Evolutionary conservation across 1,284 basidiomycete species (phyloP), one percentile per base, ranked within the genome.

Genomic region (Kwoniella shivajii): DNA sequence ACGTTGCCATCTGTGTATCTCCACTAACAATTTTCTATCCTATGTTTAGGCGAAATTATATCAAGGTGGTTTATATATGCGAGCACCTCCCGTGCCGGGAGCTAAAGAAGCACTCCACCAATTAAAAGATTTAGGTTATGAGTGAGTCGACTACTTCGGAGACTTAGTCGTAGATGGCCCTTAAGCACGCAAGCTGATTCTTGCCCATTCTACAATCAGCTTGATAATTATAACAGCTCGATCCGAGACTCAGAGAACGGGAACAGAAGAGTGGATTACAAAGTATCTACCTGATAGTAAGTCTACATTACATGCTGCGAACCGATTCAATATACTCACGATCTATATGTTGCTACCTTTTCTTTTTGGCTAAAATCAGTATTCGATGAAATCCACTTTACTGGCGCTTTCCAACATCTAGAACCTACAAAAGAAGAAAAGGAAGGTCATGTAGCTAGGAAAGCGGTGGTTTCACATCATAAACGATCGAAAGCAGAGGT

Each of bases 201-300:
- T n/a, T n/a, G n/a, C n/a, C n/a, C n/a, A 27, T 33, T 14, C 7
- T 30, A 6, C n/a, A 47, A 13, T 14, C 37, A 72, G 71, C 41
- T 58, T 78, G 37, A 71, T 89, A 57, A 84, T 92, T 59, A 84
- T 92, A 49, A 92, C 89, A 4, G 88, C 89, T 31, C 81, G 89
- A 60, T 80, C 81, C 33, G 80, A 82, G 55, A 80, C 82, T 36
- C 79, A 84, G 57, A 81, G 84, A 27, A 83, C 84, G 50, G 79
- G 82, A 36, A 88, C 85, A 49, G 84, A 85, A 80, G 76, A 79
- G 42, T 91, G 89, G 89, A 74, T 87, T 6, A 80, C 85, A 38
- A 77, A 81, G 55, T 80, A 88, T 71, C 85, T 87, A 65, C 86
- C 86, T 33, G 86, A 85, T 80, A 60, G 76, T 76, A 50, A 56